Percentiles rank a stretch among this genome's conserved stretches.
Conservation (phyloP, 441 rosid species). For the Pelargonium citronellum region DNA sequence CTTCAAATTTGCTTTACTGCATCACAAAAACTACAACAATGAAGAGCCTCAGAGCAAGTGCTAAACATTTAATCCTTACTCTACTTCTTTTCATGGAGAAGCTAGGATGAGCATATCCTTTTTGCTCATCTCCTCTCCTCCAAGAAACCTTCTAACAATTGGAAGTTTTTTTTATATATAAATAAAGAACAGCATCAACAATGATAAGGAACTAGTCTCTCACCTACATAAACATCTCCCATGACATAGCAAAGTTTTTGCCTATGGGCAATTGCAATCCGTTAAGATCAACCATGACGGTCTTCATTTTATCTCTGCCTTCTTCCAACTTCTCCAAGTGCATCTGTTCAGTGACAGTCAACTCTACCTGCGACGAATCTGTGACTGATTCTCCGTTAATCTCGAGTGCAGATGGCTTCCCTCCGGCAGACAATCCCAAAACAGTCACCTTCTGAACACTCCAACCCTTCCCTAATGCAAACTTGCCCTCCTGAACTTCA, state of each 20-base stretch:
- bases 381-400: constrained; percentile 37
- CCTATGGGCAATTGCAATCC: constrained; percentile 66
- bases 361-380: constrained; percentile 24
- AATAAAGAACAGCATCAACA: neutral
- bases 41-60: constrained; percentile 14
- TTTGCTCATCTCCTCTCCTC: constrained; percentile 40
- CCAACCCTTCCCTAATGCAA: constrained; percentile 72
- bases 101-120: constrained; percentile 36
- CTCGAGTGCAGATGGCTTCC: constrained; percentile 35
- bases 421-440: constrained; percentile 54
- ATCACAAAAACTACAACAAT: constrained; percentile 13
- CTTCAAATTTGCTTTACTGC: constrained; percentile 16
- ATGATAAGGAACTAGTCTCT: neutral
- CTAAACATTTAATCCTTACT: constrained; percentile 6
- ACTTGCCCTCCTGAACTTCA: constrained; percentile 61
- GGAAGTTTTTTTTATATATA: neutral
- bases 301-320: constrained; percentile 36
- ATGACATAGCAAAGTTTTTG: constrained; percentile 56
- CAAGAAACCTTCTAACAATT: constrained; percentile 18
- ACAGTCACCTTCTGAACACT: constrained; percentile 53
- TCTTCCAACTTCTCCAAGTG: constrained; percentile 30
- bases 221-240: too few species aligned
- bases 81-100: constrained; percentile 23
- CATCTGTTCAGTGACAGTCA: constrained; percentile 43
- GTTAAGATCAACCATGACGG: constrained; percentile 48